A percentile compares a stretch with the other conserved stretches of the same genome.
These are phyloP conservation scores for Coccomyxa sp. DNA, from an alignment of 139 green algal species.

Conservation along the genomic window DNA sequence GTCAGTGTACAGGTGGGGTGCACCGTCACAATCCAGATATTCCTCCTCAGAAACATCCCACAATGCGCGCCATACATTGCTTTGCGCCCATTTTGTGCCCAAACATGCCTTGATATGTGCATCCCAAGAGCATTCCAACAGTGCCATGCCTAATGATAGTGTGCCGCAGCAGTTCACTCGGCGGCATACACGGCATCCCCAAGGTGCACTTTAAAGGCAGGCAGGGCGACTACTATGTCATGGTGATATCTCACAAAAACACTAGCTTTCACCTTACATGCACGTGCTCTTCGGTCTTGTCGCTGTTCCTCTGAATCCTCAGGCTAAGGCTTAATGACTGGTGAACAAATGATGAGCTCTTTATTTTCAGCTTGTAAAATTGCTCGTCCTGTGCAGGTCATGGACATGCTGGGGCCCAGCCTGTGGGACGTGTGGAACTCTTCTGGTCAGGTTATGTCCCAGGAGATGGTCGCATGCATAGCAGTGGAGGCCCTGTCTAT, in stretches of 20 bases:
- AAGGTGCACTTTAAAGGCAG: constrained; percentile 96
- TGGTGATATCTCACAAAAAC: constrained; percentile 58
- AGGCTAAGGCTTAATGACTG: no score
- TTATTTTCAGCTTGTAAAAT: neutral
- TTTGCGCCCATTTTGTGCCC: neutral
- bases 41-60: no score
- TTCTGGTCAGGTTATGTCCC: constrained; percentile 87
- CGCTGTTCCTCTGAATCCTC: neutral
- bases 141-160: neutral
- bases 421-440: constrained; percentile 99
- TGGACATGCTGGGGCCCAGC: constrained; percentile 96
- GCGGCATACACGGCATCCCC: constrained; percentile 81
- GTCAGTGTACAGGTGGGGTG: constrained; percentile 87
- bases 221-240: constrained; percentile 98
- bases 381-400: constrained; percentile 66
- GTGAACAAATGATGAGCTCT: neutral
- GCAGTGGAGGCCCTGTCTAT: constrained; percentile 95
- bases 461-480: constrained; percentile 99
- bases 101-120: no score
- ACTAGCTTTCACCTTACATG: neutral
- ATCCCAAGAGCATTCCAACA: no score
- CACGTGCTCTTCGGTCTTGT: neutral
- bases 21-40: constrained; percentile 1
- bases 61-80: neutral
- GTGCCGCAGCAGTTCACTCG: constrained; percentile 53